Base-by-base conservation (phyloP, 2,329 filamentous ascomycete species). In the Aspergillus ochraceus region DNA sequence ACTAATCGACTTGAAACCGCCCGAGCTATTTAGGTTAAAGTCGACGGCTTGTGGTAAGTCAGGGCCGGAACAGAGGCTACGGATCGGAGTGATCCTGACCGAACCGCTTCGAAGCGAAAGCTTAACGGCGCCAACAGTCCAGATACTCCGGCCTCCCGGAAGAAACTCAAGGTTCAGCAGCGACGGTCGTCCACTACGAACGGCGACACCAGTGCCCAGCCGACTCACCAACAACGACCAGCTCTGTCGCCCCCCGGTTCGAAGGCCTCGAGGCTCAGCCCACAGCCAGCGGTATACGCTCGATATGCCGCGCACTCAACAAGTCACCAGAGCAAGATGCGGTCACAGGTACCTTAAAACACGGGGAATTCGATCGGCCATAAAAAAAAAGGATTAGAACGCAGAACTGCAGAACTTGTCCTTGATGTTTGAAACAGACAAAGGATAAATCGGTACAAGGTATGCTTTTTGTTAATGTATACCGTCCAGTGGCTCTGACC, bases 31-130 rank as follows among this genome's bases (percentile, higher is more conserved):
- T 74, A 85, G 5, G 83, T 93, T 1, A 78, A 83, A 19, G 76
- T 81, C 1, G 84, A 91, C 71, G 90, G 90, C 0, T 80, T 74
- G 1, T 95, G 90, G 91, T 80, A 78, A 53, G 75, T 84, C 3
- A 85, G 83, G 62, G 64, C 66, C 9, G 75, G 79, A 6, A 54
- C 63, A 10, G 70, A 74, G 11, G 59, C 47, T 30, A 12, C 42
- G 6, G 42, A 46, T 6, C 42, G 30, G 10, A 22, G 11, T n/a
- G 47, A 6, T 5, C 5, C 4, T 20, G 53, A 32, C 20, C 53
- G 45, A 32, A 24, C 32, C 12, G 26, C 59, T 5, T 52, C 52
- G 19, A 65, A 68, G 52, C 57, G 64, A 29, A 70, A 70, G 11
- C 50, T 62, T 2, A 59, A 55, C n/a, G 58, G 51, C 9, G 62